Evolutionary conservation across 2,329 filamentous ascomycete species (phyloP), one percentile per base, ranked within the genome.

Genomic region (Pseudogymnoascus sp.): DNA sequence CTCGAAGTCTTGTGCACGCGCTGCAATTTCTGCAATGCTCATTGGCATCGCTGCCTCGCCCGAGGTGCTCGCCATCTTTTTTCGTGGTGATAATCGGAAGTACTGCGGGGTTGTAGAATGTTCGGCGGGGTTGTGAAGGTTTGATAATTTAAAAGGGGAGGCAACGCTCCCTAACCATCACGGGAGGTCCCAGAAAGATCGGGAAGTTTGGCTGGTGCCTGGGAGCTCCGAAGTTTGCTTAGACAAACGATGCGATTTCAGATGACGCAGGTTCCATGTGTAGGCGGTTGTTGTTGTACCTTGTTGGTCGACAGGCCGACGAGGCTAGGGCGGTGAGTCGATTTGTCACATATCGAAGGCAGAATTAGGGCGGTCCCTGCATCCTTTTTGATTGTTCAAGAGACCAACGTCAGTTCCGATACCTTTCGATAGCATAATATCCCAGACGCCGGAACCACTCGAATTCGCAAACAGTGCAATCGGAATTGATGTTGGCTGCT

Each of bases 1-100:
- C 63, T 89, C 85, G 73, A 94, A 97, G 66, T 88, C 84, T 66
- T 87, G 81, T 2, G 93, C 94, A 68, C 87, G 85, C 31, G 83
- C 80, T 10, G 87, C 84, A 64, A 97, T 88, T 71, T 95, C 89
- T 70, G 88, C 87, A 63, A 94, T 82, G 67, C 81, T 92, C 75
- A 88, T 77, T 41, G 92, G 92, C 70, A 67, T 69, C 14, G 67
- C 67, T 14, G 65, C 60, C 61, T 68, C 66, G 37, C 62, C 39
- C 19, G 60, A 52, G 61, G 68, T 68, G 68, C 68, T 68, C 66
- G 68, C 68, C 71, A 72, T 73, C 61, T 62, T 63, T 63, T 61
- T 39, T 64, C 10, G 31, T 33, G 2, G 29, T 55, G 49, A 33
- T 55, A 55, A 33, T 55, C 29, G 10, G 10, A 55, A 19, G 29